phyloP scores from a whole-genome alignment of 805 yeast genomes.

The Candida caryicola region DNA sequence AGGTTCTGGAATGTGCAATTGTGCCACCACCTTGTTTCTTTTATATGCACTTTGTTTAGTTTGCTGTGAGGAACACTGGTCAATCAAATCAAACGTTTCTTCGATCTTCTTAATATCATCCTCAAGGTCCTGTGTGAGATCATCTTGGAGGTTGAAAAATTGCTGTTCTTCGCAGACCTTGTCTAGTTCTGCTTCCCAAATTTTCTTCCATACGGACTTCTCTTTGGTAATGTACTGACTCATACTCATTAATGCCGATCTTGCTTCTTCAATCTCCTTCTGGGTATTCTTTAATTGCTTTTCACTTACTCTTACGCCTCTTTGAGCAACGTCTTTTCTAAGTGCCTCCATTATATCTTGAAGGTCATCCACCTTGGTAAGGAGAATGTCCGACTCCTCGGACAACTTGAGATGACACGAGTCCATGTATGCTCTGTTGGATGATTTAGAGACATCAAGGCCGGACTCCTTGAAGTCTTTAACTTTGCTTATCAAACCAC shows the following conservation, averaged over 20 bases:
- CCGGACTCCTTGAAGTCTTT: slow-evolving; percentile 51
- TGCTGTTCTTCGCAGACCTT: slow-evolving; percentile 93
- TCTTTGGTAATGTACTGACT: slow-evolving; percentile 63
- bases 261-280: slow-evolving; percentile 63
- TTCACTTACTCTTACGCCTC: slow-evolving; percentile 80
- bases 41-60: slow-evolving; percentile 52
- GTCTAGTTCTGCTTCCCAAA: slow-evolving; percentile 90
- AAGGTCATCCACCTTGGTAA: slow-evolving; percentile 82
- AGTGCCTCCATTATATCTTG: slow-evolving; percentile 90
- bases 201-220: slow-evolving; percentile 80
- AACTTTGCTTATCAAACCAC: slow-evolving; percentile 43
- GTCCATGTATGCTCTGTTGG: slow-evolving; percentile 64
- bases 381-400: slow-evolving; percentile 67
- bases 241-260: slow-evolving; percentile 49
- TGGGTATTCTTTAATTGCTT: slow-evolving; percentile 66
- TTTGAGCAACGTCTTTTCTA: slow-evolving; percentile 84
- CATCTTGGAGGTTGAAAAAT: slow-evolving; percentile 85
- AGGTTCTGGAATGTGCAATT: slow-evolving; percentile 55
- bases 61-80: slow-evolving; percentile 77
- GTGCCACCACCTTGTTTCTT: slow-evolving; percentile 37
- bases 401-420: slow-evolving; percentile 71
- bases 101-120: slow-evolving; percentile 79
- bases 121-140: slow-evolving; percentile 69
- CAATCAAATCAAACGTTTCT: slow-evolving; percentile 80
- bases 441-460: slow-evolving; percentile 32